phyloP scores from a whole-genome alignment of 257 asterid genomes.

The Capsicum rhomboideum region DNA sequence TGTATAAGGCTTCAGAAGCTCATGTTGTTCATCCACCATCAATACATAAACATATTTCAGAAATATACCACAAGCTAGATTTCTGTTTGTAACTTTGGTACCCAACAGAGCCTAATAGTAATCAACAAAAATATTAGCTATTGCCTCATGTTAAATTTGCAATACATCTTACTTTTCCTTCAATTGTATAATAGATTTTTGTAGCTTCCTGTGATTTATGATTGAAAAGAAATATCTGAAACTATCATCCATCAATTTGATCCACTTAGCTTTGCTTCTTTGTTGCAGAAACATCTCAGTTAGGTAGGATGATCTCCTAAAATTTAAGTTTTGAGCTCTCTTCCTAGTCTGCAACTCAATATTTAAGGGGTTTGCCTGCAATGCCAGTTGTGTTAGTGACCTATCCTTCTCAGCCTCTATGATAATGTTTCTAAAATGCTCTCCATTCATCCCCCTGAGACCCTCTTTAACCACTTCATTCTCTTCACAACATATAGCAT shows the following conservation, averaged over 20 bases:
- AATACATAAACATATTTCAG: too few relatives aligned
- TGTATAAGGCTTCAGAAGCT: background rate
- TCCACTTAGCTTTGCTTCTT: background rate
- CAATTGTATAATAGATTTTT: too few relatives aligned
- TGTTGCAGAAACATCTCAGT: background rate
- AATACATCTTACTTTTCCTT: too few relatives aligned
- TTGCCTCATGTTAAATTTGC: background rate
- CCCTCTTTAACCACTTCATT: too few relatives aligned
- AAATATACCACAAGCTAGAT: too few relatives aligned
- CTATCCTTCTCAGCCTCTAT: background rate
- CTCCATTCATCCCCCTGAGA: too few relatives aligned
- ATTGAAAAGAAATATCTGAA: background rate
- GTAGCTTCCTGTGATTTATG: background rate
- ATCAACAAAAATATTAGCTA: too few relatives aligned
- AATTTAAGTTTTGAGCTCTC: too few relatives aligned
- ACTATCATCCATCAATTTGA: background rate
- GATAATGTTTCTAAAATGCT: too few relatives aligned
- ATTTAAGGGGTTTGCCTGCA: background rate
- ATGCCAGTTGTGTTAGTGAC: background rate
- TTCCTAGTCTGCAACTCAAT: background rate
- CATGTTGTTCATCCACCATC: background rate
- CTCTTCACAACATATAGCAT: too few relatives aligned
- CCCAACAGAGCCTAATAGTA: too few relatives aligned
- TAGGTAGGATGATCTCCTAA: background rate
- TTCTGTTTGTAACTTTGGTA: too few relatives aligned